Percentiles rank a stretch among this genome's conserved stretches.
Evolutionary conservation across 2,329 filamentous ascomycete species (phyloP).

Genomic region (Pseudogymnoascus destructans): DNA sequence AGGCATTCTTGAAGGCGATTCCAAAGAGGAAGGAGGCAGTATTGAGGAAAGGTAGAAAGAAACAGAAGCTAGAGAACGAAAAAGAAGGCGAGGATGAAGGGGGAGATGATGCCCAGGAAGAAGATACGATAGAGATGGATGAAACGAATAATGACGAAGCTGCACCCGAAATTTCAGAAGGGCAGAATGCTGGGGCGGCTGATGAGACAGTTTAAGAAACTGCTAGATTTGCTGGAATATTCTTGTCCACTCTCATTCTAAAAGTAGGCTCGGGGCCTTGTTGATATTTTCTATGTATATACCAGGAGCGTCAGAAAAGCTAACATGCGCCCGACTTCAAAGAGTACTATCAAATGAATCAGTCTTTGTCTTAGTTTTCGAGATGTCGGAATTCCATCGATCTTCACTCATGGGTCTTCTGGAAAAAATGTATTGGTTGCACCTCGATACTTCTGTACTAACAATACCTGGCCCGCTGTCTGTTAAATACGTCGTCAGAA

Average conservation of each 20-base stretch:
- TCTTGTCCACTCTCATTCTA: not conserved
- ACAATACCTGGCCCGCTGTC: not conserved
- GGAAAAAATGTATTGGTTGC: not conserved
- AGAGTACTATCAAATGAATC: not conserved
- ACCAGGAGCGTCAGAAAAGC: not conserved
- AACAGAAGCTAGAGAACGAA: not conserved
- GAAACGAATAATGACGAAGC: not conserved
- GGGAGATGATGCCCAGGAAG: not conserved
- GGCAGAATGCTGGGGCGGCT: not conserved
- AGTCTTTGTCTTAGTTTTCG: not conserved
- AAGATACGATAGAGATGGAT: not conserved
- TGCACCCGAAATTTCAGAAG: not conserved
- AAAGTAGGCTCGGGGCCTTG: not conserved
- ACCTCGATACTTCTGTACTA: not conserved
- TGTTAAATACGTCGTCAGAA: not conserved
- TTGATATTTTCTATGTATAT: not conserved
- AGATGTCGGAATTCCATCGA: not conserved
- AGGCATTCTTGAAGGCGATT: slow-evolving; percentile 77
- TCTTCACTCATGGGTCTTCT: not conserved
- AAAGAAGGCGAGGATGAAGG: not conserved
- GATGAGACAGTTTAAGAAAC: not conserved
- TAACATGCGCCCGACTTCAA: not conserved
- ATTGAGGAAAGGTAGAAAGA: slow-evolving; percentile 33
- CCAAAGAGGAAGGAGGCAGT: slow-evolving; percentile 78
- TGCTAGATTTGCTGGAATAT: not conserved